Percentiles rank a stretch among this genome's conserved stretches.
These are phyloP conservation scores for Phialophora verrucosa DNA, from an alignment of 2,329 filamentous ascomycete species.

Conservation along the genomic window DNA sequence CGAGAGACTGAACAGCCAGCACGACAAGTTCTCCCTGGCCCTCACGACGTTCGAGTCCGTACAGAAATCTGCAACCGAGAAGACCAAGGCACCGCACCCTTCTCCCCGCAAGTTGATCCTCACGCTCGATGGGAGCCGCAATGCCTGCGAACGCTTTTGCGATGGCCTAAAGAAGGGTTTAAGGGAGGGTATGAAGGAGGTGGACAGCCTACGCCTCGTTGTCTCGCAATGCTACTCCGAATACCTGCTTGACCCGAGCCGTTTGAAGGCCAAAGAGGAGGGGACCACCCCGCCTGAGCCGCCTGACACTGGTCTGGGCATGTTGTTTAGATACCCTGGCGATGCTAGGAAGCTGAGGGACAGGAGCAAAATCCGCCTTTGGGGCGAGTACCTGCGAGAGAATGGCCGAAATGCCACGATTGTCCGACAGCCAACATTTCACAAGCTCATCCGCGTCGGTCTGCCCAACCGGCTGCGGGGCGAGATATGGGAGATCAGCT, in stretches of 20 bases:
- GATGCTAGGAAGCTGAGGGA: constrained; percentile 93
- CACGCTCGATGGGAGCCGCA: constrained; percentile 85
- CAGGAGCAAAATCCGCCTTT: constrained; percentile 94
- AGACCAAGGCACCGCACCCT: constrained; percentile 39
- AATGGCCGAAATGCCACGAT: constrained; percentile 92
- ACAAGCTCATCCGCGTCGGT: constrained; percentile 94
- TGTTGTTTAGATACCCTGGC: constrained; percentile 92
- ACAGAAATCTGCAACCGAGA: constrained; percentile 59
- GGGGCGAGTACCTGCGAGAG: constrained; percentile 94
- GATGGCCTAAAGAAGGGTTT: constrained; percentile 92
- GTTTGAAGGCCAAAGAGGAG: constrained; percentile 63
- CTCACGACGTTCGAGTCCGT: constrained; percentile 91
- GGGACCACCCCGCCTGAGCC: constrained; percentile 56
- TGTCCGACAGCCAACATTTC: constrained; percentile 94
- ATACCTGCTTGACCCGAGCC: constrained; percentile 65
- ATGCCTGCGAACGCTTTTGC: constrained; percentile 92
- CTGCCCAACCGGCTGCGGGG: constrained; percentile 90
- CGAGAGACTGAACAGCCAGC: constrained; percentile 90
- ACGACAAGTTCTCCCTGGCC: constrained; percentile 87
- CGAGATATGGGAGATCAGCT: constrained; percentile 95
- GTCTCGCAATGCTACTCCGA: constrained; percentile 89
- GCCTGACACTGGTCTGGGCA: constrained; percentile 92
- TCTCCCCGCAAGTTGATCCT: constrained; percentile 79
- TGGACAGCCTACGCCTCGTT: constrained; percentile 81
- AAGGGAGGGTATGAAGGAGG: constrained; percentile 83